Evolutionary conservation across 2,329 filamentous ascomycete genomes (phyloP).

Genomic region (Fusarium drepaniforme): DNA sequence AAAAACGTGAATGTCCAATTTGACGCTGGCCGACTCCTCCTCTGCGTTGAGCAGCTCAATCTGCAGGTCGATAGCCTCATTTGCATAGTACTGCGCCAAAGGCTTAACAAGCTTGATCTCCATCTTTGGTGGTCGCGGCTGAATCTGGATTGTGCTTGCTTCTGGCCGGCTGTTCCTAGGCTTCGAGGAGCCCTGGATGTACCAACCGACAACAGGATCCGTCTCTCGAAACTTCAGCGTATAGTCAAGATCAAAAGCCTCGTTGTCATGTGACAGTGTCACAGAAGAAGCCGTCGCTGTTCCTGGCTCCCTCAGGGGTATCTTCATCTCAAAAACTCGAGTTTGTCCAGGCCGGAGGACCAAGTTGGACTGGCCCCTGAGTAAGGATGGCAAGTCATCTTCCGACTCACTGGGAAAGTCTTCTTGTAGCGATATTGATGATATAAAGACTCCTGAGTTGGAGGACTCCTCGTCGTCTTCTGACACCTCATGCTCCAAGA

Average conservation of each 20-base stretch:
- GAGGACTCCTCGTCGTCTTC: slow-evolving; percentile 12
- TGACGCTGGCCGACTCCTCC: slow-evolving; percentile 80
- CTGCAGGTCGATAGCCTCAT: slow-evolving; percentile 78
- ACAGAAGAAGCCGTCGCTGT: slow-evolving; percentile 76
- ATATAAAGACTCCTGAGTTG: slow-evolving; percentile 31
- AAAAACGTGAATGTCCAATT: slow-evolving; percentile 75
- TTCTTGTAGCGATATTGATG: slow-evolving; percentile 48
- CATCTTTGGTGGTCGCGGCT: slow-evolving; percentile 93
- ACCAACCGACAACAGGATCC: slow-evolving; percentile 62
- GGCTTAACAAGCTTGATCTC: slow-evolving; percentile 75
- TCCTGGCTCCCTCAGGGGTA: slow-evolving; percentile 86
- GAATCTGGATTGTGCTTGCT: slow-evolving; percentile 74
- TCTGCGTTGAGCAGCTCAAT: slow-evolving; percentile 86
- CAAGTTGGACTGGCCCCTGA: slow-evolving; percentile 72
- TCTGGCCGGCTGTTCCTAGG: slow-evolving; percentile 62
- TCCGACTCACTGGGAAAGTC: slow-evolving; percentile 44
- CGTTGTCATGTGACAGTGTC: slow-evolving; percentile 71
- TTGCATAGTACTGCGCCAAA: slow-evolving; percentile 83
- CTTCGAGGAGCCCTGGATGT: slow-evolving; percentile 55
- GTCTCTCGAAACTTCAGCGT: slow-evolving; percentile 65
- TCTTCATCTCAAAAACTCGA: slow-evolving; percentile 77
- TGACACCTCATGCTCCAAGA: slow-evolving; percentile 58
- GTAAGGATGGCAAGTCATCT: slow-evolving; percentile 50
- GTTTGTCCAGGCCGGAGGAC: slow-evolving; percentile 75
- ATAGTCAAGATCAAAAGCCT: slow-evolving; percentile 76